Percentiles rank a stretch among this genome's conserved stretches.
Conservation (phyloP, 2,329 filamentous ascomycete genomes). For the Paecilomyces dactylethromorphus region DNA sequence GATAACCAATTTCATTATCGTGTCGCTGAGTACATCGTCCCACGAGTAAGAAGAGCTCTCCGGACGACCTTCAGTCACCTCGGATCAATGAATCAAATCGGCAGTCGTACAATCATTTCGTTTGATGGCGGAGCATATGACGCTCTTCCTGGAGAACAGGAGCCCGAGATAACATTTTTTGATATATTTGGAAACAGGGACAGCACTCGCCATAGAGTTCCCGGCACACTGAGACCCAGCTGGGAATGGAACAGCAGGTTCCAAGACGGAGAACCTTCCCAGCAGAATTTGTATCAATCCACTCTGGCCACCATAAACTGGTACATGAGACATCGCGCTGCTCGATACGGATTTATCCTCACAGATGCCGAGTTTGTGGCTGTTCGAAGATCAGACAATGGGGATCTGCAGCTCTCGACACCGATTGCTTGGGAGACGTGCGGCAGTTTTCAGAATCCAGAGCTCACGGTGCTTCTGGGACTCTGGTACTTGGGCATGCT, state of each 20-base stretch:
- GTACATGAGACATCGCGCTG: not conserved
- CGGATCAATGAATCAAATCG: not conserved
- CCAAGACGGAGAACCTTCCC: not conserved
- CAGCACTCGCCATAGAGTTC: not conserved
- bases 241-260: not conserved
- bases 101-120: not conserved
- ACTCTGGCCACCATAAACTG: not conserved
- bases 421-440: not conserved
- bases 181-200: not conserved
- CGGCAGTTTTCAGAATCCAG: not conserved
- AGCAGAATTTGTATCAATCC: not conserved
- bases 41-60: not conserved
- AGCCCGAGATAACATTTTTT: not conserved
- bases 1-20: not conserved
- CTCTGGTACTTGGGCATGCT: not conserved
- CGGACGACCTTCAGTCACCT: not conserved
- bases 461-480: not conserved
- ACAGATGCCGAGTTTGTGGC: not conserved
- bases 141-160: not conserved
- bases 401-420: not conserved
- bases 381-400: not conserved
- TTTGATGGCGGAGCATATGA: not conserved
- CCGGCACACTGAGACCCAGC: not conserved
- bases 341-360: not conserved
- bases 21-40: not conserved